These are phyloP conservation scores for Oryza australiensis DNA, from an alignment of 176 grass and related monocot genomes.

Conservation along the genomic window DNA sequence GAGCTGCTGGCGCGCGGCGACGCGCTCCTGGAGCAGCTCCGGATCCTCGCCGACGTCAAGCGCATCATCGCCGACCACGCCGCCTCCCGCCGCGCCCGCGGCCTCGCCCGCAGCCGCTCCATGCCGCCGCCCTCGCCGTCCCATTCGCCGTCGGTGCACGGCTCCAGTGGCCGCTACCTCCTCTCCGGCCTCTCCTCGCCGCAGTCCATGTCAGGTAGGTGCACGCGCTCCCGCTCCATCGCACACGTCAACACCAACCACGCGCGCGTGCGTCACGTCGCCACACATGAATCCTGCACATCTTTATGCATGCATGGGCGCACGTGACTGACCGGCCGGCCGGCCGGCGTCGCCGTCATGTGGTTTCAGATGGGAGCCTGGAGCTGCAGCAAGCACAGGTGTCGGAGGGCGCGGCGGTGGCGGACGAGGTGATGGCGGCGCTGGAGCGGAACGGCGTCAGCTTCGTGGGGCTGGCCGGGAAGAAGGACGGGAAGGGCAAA, in stretches of 20 bases:
- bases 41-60: constrained; percentile 78
- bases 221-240: background rate
- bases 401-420: constrained; percentile 56
- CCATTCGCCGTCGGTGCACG: background rate
- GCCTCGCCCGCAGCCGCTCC: constrained; percentile 8
- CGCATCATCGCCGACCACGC: constrained; percentile 64
- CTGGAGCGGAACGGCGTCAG: constrained; percentile 86
- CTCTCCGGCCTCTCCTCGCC: constrained; percentile 55
- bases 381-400: constrained; percentile 41
- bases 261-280: constrained; percentile 29
- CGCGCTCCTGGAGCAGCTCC: constrained; percentile 64
- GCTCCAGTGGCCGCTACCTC: constrained; percentile 44
- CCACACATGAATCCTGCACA: background rate
- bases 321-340: constrained; percentile 16
- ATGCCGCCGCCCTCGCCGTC: background rate
- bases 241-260: background rate
- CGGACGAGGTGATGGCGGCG: constrained; percentile 86
- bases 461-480: constrained; percentile 55
- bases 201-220: constrained; percentile 75
- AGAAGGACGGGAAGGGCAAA: constrained; percentile 53
- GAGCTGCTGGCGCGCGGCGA: constrained; percentile 67
- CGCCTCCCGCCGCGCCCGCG: background rate
- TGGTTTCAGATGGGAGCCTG: constrained; percentile 28
- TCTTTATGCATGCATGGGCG: constrained; percentile 34
- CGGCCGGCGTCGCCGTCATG: background rate